These are phyloP conservation scores for Cladorrhinum samala DNA, from an alignment of 495 filamentous ascomycete species.

Conservation along the genomic window DNA sequence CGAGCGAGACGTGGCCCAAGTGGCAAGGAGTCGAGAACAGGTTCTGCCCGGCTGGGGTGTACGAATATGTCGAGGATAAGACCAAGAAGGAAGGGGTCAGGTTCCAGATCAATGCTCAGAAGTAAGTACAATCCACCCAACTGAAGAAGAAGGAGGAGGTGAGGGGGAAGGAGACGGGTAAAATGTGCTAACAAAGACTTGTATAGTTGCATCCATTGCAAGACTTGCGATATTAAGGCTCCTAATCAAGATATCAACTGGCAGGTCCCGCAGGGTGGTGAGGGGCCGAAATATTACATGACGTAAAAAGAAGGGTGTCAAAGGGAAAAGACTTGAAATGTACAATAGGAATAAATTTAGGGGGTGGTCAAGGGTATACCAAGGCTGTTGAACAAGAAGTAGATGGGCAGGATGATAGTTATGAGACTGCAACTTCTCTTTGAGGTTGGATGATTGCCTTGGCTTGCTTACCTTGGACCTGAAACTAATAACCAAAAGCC, in stretches of 20 bases:
- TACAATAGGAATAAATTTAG: not conserved
- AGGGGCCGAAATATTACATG: constrained; percentile 95
- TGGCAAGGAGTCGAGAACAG: constrained; percentile 93
- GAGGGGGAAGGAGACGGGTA: no score
- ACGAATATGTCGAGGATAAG: constrained; percentile 94
- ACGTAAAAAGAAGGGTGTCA: constrained; percentile 59
- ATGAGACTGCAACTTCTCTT: no score
- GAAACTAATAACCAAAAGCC: no score
- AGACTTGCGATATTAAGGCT: constrained; percentile 98
- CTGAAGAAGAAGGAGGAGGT: not conserved
- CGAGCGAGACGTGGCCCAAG: constrained; percentile 69
- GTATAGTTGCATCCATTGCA: constrained; percentile 91
- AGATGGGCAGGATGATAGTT: no score
- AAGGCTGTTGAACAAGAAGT: no score
- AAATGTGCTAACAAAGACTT: constrained; percentile 1
- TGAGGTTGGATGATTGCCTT: no score
- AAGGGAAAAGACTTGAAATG: no score
- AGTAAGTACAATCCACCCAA: constrained; percentile 55
- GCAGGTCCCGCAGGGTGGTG: constrained; percentile 90
- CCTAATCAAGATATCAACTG: constrained; percentile 96
- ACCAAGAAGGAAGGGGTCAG: constrained; percentile 74
- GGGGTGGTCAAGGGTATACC: no score
- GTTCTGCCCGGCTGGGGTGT: constrained; percentile 99
- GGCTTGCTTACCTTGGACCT: no score
- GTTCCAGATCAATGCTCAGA: constrained; percentile 97